Percentiles rank a stretch among this genome's conserved stretches.
Evolutionary conservation across 208 protist species (phyloP).

Genomic region (Borovskyia barvae): DNA sequence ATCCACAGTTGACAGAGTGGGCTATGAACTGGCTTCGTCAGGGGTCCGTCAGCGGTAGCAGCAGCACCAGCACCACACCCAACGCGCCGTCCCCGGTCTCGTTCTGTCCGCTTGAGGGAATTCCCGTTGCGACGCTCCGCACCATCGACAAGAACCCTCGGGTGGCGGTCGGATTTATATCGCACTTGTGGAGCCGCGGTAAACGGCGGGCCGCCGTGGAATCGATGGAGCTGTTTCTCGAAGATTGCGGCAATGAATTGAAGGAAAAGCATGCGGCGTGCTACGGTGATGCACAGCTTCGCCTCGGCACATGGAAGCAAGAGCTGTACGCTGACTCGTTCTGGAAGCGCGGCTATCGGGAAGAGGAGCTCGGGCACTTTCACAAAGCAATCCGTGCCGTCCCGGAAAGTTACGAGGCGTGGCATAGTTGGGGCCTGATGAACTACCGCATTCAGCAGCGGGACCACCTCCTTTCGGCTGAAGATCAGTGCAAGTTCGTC

Average conservation of each 20-base stretch:
- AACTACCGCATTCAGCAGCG: constrained; percentile 96
- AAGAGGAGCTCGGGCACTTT: constrained; percentile 76
- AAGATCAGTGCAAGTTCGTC: constrained; percentile 81
- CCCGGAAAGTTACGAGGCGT: constrained; percentile 90
- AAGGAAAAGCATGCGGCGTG: constrained; percentile 53
- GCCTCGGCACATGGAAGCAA: constrained; percentile 86
- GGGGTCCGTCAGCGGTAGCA: constrained; percentile 36
- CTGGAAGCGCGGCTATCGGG: constrained; percentile 70
- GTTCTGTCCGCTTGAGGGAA: constrained; percentile 9
- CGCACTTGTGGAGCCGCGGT: constrained; percentile 79
- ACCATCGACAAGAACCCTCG: constrained; percentile 36
- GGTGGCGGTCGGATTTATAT: constrained; percentile 76
- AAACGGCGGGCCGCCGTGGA: constrained; percentile 69
- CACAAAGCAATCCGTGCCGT: constrained; percentile 82
- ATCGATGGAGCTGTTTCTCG: constrained; percentile 76
- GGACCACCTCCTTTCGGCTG: constrained; percentile 65
- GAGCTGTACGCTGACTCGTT: constrained; percentile 81
- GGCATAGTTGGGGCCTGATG: constrained; percentile 97
- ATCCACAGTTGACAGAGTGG: constrained; percentile 85
- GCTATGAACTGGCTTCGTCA: constrained; percentile 80
- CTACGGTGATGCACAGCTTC: constrained; percentile 79
- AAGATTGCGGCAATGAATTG: constrained; percentile 47
- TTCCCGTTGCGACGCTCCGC: neutral
- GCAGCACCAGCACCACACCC: constrained; percentile 19
- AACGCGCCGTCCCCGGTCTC: constrained; percentile 3